Conservation (phyloP, 306 rosid genomes). For the Luffa acutangula region DNA sequence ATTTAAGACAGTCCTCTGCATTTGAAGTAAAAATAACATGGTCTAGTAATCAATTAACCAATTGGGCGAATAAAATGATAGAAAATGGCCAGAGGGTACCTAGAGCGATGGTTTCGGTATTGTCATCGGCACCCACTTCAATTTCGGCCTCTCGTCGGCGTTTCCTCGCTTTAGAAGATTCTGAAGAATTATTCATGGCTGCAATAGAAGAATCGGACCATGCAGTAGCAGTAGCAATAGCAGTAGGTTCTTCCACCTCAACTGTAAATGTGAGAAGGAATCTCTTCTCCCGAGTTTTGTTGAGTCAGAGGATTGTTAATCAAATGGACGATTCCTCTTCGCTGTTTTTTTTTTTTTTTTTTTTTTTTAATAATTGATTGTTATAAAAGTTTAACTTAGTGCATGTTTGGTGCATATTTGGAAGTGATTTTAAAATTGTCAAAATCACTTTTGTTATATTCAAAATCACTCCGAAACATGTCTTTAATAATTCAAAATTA, state of each 20-base stretch:
- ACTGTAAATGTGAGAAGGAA: background rate
- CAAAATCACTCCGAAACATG: too few relatives aligned
- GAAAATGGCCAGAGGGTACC: slow-evolving; percentile 6
- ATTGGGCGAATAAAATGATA: background rate
- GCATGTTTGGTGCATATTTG: too few relatives aligned
- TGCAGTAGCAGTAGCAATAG: background rate
- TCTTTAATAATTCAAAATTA: too few relatives aligned
- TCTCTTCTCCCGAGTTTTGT: background rate
- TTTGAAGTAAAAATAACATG: background rate
- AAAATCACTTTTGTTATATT: too few relatives aligned
- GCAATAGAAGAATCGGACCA: background rate
- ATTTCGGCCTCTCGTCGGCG: slow-evolving; percentile 24
- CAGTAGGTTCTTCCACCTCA: background rate
- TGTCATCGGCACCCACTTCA: slow-evolving; percentile 9
- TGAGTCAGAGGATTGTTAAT: background rate
- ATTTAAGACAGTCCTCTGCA: slow-evolving; percentile 66
- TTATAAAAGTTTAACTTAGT: too few relatives aligned
- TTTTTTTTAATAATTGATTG: too few relatives aligned
- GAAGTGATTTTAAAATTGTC: too few relatives aligned
- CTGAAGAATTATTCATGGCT: background rate
- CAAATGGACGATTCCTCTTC: background rate
- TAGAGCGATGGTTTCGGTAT: slow-evolving; percentile 19
- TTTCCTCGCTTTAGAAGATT: slow-evolving; percentile 23
- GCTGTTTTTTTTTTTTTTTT: too few relatives aligned
- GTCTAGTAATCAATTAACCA: background rate